Percentiles rank a stretch among this genome's conserved stretches.
These are phyloP conservation scores for Penicillium lagena DNA, from an alignment of 495 filamentous ascomycete genomes.

Conservation along the genomic window DNA sequence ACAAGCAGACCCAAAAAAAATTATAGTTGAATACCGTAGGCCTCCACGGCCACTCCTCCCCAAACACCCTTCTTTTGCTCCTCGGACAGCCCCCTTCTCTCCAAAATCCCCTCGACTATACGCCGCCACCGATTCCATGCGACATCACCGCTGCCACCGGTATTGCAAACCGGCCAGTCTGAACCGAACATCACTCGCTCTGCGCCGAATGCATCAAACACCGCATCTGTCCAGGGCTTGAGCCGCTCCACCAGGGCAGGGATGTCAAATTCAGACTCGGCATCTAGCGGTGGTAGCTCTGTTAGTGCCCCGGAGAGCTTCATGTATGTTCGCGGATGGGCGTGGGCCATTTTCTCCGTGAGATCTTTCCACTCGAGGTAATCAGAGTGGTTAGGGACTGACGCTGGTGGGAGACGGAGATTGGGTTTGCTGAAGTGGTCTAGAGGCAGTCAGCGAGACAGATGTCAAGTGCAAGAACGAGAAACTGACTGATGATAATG, in stretches of 20 bases:
- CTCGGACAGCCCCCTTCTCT: conserved; percentile 46
- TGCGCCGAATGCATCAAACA: conserved; percentile 63
- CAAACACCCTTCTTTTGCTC: conserved; percentile 59
- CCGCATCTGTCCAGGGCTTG: conserved; percentile 58
- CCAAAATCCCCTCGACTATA: conserved; percentile 49
- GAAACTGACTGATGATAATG: conserved; percentile 55
- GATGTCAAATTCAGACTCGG: conserved; percentile 29
- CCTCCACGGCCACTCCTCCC: conserved; percentile 58
- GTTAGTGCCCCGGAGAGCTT: conserved; percentile 82
- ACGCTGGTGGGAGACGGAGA: conserved; percentile 40
- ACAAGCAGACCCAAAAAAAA: neutral
- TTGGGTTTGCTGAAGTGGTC: conserved; percentile 89
- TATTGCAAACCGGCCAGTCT: conserved; percentile 84
- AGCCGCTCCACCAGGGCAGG: conserved; percentile 34
- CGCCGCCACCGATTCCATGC: conserved; percentile 44
- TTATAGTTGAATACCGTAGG: conserved; percentile 46
- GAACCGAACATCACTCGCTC: conserved; percentile 79
- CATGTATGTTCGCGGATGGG: conserved; percentile 61
- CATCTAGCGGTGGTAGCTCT: conserved; percentile 51
- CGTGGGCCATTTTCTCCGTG: conserved; percentile 41
- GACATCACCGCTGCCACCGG: conserved; percentile 49
- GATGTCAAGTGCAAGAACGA: neutral
- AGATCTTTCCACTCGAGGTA: conserved; percentile 48
- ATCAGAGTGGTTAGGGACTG: conserved; percentile 42
- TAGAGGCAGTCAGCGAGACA: conserved; percentile 18